Evolutionary conservation across 2,329 filamentous ascomycete genomes (phyloP).

Genomic region (Hirsutella rhossiliensis): DNA sequence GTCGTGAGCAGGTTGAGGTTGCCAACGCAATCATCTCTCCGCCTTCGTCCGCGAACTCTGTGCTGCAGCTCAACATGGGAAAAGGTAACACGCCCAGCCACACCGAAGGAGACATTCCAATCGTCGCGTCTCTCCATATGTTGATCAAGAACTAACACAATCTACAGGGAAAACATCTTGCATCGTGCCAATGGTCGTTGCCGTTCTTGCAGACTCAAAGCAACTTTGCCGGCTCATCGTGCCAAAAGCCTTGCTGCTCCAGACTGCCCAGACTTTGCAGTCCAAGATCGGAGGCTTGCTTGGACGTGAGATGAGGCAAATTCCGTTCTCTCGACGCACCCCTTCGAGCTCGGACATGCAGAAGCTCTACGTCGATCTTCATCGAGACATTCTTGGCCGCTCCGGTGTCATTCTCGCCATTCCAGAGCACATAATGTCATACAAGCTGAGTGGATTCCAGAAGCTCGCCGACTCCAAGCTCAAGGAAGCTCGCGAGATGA

Average conservation of each 20-base stretch:
- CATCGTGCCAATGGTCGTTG: slow-evolving; percentile 40
- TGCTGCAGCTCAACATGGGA: slow-evolving; percentile 58
- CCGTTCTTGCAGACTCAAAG: slow-evolving; percentile 29
- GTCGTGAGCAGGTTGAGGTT: slow-evolving; percentile 49
- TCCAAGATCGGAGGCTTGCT: slow-evolving; percentile 41
- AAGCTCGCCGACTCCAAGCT: slow-evolving; percentile 34
- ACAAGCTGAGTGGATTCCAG: slow-evolving; percentile 49
- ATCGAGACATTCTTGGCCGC: slow-evolving; percentile 8
- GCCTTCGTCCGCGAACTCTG: slow-evolving; percentile 37
- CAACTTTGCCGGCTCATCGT: slow-evolving; percentile 42
- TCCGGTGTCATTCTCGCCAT: slow-evolving; percentile 44
- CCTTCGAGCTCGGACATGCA: slow-evolving; percentile 14
- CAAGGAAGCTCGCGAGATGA: slow-evolving; percentile 31
- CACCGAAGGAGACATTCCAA: too few species aligned
- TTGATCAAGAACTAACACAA: slow-evolving; percentile 18
- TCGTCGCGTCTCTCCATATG: background rate
- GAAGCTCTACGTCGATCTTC: slow-evolving; percentile 21
- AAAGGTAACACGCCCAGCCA: slow-evolving; percentile 29
- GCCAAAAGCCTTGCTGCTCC: slow-evolving; percentile 41
- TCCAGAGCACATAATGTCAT: slow-evolving; percentile 54
- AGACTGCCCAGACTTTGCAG: slow-evolving; percentile 45
- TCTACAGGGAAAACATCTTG: slow-evolving; percentile 36
- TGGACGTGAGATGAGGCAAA: slow-evolving; percentile 37
- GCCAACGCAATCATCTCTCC: slow-evolving; percentile 48
- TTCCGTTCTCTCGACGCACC: slow-evolving; percentile 45